A percentile compares a stretch with the other conserved stretches of the same genome.
Conservation (phyloP, 441 rosid species). For the Omphalea diandra region DNA sequence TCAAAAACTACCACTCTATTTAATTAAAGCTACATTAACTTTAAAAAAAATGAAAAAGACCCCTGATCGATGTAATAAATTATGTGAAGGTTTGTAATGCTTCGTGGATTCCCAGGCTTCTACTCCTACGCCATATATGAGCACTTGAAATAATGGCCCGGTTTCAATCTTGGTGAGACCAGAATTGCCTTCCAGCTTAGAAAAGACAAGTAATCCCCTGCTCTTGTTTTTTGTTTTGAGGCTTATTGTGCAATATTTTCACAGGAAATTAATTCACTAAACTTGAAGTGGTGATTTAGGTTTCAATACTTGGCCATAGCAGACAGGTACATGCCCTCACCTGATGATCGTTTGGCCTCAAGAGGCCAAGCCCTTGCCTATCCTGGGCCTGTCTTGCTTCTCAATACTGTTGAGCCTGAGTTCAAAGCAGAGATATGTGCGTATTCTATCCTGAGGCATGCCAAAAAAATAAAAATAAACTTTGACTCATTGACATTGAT, state of each 20-base stretch:
- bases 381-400: slow-evolving; percentile 81
- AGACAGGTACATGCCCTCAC: slow-evolving; percentile 75
- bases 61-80: no score
- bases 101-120: slow-evolving; percentile 61
- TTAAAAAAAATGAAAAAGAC: no score
- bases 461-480: no score
- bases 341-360: slow-evolving; percentile 62
- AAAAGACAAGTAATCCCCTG: slow-evolving; percentile 66
- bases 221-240: neutral
- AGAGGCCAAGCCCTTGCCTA: slow-evolving; percentile 62
- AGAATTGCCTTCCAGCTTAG: slow-evolving; percentile 75
- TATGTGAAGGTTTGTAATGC: slow-evolving; percentile 61
- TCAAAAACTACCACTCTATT: no score
- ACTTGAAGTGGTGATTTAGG: slow-evolving; percentile 29
- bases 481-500: no score
- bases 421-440: slow-evolving; percentile 67
- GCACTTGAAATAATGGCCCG: slow-evolving; percentile 72
- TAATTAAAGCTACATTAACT: no score
- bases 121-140: slow-evolving; percentile 75
- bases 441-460: neutral
- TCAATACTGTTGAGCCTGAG: slow-evolving; percentile 68
- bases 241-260: neutral
- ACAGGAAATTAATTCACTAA: neutral
- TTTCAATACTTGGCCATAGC: slow-evolving; percentile 81
- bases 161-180: slow-evolving; percentile 68